phyloP scores from a whole-genome alignment of 2,329 filamentous ascomycete species.

The Aspergillus jensenii region DNA sequence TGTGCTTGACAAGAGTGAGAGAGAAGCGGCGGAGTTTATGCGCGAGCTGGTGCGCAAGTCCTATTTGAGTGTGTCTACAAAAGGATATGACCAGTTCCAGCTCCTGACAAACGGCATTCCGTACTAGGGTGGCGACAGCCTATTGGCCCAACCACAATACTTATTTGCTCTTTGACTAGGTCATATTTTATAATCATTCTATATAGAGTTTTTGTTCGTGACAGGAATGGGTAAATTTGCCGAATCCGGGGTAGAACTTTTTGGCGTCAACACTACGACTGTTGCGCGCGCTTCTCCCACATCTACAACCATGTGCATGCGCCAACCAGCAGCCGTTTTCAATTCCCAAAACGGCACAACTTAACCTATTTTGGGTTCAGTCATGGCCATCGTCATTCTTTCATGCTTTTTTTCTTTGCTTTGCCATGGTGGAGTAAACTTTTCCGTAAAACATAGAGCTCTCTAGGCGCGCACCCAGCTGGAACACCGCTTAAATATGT shows the following conservation, averaged over 20 bases:
- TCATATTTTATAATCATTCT: no score
- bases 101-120: slow-evolving; percentile 95
- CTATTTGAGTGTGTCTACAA: slow-evolving; percentile 85
- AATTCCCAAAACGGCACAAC: not conserved
- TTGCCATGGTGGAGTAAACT: not conserved
- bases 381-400: not conserved
- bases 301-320: not conserved
- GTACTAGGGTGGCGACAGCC: slow-evolving; percentile 55
- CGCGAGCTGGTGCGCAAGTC: slow-evolving; percentile 85
- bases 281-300: not conserved
- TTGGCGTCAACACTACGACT: not conserved
- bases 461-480: not conserved
- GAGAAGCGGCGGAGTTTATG: slow-evolving; percentile 95
- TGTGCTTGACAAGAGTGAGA: slow-evolving; percentile 84
- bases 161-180: no score
- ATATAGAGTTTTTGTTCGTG: not conserved
- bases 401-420: not conserved
- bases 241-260: not conserved
- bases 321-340: not conserved
- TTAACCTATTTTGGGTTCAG: not conserved
- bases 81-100: slow-evolving; percentile 97
- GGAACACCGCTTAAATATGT: not conserved
- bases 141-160: no score
- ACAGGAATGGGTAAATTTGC: not conserved
- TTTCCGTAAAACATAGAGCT: not conserved